phyloP scores from a whole-genome alignment of 2,329 filamentous ascomycete genomes.

The Botrytis hyacinthi region DNA sequence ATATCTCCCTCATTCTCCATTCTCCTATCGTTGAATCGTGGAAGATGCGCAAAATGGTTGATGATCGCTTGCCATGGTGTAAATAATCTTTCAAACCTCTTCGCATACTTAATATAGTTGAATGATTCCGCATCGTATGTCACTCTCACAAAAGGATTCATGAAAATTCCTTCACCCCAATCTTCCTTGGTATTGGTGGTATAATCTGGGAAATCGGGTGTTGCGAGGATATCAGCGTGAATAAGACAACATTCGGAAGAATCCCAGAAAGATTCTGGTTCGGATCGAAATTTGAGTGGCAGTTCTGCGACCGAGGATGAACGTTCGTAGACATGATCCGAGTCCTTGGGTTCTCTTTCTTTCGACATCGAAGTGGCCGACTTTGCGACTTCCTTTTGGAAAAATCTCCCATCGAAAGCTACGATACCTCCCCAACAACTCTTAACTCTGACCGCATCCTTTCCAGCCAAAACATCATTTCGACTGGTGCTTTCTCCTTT shows the following conservation, averaged over 20 bases:
- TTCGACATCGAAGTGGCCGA: not conserved
- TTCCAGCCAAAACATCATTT: constrained; percentile 59
- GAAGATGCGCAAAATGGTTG: constrained; percentile 55
- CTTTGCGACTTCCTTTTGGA: constrained; percentile 43
- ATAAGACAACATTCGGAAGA: constrained; percentile 64
- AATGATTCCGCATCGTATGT: constrained; percentile 61
- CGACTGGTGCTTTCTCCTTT: constrained; percentile 54
- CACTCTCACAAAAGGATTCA: constrained; percentile 74
- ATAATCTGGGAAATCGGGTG: constrained; percentile 23
- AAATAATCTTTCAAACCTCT: constrained; percentile 66
- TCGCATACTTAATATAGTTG: constrained; percentile 56
- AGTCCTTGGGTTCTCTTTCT: not conserved
- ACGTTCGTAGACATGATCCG: constrained; percentile 23
- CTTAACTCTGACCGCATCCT: constrained; percentile 64
- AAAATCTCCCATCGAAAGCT: constrained; percentile 60
- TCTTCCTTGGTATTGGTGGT: constrained; percentile 25
- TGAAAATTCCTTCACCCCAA: constrained; percentile 57
- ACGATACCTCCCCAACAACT: constrained; percentile 80
- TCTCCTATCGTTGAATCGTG: constrained; percentile 59
- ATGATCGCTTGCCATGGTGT: constrained; percentile 56
- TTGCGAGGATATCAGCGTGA: constrained; percentile 47
- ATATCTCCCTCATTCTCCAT: constrained; percentile 56
- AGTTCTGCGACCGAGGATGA: constrained; percentile 15
- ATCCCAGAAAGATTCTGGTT: constrained; percentile 59
- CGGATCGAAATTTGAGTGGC: constrained; percentile 50